A percentile compares a stretch with the other conserved stretches of the same genome.
Conservation (phyloP, 345 rosid species). For the Eucalyptus grandis region DNA sequence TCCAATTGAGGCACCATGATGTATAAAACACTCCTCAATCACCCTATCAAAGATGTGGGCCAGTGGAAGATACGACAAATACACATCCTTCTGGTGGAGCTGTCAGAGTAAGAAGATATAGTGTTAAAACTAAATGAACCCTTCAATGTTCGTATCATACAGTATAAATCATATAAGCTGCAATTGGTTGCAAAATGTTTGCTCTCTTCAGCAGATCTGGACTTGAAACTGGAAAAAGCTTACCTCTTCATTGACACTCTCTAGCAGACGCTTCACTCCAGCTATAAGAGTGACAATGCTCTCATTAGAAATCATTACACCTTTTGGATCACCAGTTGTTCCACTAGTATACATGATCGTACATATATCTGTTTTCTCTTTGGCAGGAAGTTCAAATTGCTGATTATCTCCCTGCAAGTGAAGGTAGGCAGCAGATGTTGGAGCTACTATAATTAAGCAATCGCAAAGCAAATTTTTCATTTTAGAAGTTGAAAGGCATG, state of each 20-base stretch:
- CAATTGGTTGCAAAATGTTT: not conserved
- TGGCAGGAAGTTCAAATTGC: constrained; percentile 72
- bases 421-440: not conserved
- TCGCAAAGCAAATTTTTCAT: not conserved
- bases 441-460: not conserved
- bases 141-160: not conserved
- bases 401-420: constrained; percentile 52
- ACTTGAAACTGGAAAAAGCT: not conserved
- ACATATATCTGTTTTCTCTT: constrained; percentile 66
- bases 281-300: constrained; percentile 70
- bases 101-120: constrained; percentile 11
- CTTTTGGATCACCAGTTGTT: constrained; percentile 99
- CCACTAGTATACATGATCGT: constrained; percentile 99
- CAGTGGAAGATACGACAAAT: constrained; percentile 91
- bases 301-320: constrained; percentile 88
- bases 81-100: constrained; percentile 68
- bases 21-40: constrained; percentile 75
- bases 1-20: constrained; percentile 76
- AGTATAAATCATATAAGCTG: not conserved
- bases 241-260: constrained; percentile 62
- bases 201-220: not conserved
- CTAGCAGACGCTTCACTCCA: constrained; percentile 54
- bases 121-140: not conserved
- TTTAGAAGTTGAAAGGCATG: not conserved
- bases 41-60: constrained; percentile 95